phyloP scores from a whole-genome alignment of 1,284 basidiomycete genomes.

The Ceratobasidium theobromae region DNA sequence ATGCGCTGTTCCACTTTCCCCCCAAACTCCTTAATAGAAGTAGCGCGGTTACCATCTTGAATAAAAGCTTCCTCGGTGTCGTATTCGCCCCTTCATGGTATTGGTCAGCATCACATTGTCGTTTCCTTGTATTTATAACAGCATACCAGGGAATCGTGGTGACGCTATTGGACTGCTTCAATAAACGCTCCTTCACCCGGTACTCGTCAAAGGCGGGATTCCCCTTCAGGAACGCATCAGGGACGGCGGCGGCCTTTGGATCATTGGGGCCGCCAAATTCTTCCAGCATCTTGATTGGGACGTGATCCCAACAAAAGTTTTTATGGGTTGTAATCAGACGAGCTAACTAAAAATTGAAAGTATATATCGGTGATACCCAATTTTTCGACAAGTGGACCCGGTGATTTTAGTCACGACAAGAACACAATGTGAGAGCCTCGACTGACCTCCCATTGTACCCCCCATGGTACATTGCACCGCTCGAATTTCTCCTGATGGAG shows the following conservation, averaged over 20 bases:
- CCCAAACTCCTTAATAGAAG: slow-evolving; percentile 11
- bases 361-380: not conserved
- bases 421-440: slow-evolving; percentile 4
- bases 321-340: not conserved
- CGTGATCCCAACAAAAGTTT: not conserved
- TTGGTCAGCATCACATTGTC: not conserved
- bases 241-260: not conserved
- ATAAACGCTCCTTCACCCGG: not conserved
- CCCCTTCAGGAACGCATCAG: not conserved
- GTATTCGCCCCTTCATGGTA: slow-evolving; percentile 15
- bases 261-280: not conserved
- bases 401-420: not conserved
- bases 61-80: slow-evolving; percentile 25
- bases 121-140: not conserved
- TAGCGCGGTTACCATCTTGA: not conserved
- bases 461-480: slow-evolving; percentile 16
- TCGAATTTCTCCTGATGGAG: slow-evolving; percentile 17
- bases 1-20: slow-evolving; percentile 29
- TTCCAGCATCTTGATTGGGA: not conserved
- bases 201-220: not conserved
- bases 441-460: slow-evolving; percentile 32
- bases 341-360: not conserved
- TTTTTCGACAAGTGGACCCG: not conserved
- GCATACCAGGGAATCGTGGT: not conserved
- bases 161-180: not conserved